Conservation (phyloP, 495 filamentous ascomycete species). For the Aspergillus panamensis region DNA sequence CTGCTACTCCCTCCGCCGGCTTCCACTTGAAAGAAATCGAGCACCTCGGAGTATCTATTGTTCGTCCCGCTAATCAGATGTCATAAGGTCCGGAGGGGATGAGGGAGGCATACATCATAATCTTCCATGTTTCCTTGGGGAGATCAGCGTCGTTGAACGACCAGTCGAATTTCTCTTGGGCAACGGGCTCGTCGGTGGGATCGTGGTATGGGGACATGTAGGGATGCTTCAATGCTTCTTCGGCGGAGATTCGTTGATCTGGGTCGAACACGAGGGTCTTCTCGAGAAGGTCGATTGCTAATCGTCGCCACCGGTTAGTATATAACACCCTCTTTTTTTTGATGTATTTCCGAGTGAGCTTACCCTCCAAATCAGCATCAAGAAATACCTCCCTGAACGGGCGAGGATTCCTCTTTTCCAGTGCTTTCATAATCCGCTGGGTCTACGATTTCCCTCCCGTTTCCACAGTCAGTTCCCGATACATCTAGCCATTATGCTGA, state of each 20-base stretch:
- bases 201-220: conserved; percentile 97
- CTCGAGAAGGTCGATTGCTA: conserved; percentile 90
- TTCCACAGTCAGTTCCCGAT: not conserved
- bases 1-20: not conserved
- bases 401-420: conserved; percentile 85
- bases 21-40: conserved; percentile 92
- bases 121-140: conserved; percentile 97
- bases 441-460: conserved; percentile 55
- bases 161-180: conserved; percentile 98
- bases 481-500: not conserved
- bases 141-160: conserved; percentile 97
- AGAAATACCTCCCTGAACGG: conserved; percentile 85
- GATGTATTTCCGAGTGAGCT: conserved; percentile 14
- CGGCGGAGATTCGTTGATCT: conserved; percentile 80
- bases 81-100: not conserved
- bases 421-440: conserved; percentile 87
- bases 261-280: conserved; percentile 98
- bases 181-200: conserved; percentile 89
- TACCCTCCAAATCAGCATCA: conserved; percentile 85
- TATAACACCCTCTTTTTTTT: not conserved
- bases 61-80: conserved; percentile 8
- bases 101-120: conserved; percentile 81
- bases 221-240: conserved; percentile 77
- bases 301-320: conserved; percentile 3
- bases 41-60: conserved; percentile 93